A percentile compares a stretch with the other conserved stretches of the same genome.
Conservation (phyloP, 2,329 filamentous ascomycete species). For the Volutella citrinella region DNA sequence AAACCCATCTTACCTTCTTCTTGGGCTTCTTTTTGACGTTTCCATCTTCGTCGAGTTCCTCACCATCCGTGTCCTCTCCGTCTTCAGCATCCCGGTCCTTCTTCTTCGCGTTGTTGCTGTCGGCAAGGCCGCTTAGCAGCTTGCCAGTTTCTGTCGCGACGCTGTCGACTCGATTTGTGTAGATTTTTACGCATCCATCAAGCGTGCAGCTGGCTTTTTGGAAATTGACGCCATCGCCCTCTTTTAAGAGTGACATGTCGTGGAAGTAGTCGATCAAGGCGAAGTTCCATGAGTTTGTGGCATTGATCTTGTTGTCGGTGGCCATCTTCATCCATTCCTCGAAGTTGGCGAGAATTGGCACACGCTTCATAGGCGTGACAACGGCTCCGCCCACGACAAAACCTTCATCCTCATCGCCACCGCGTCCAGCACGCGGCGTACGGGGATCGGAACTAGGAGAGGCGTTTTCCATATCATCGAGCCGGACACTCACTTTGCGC, state of each 20-base stretch:
- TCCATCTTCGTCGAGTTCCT: slow-evolving; percentile 62
- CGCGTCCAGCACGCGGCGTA: slow-evolving; percentile 45
- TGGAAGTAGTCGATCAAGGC: slow-evolving; percentile 99
- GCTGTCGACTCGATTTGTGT: slow-evolving; percentile 96
- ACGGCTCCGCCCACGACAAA: slow-evolving; percentile 69
- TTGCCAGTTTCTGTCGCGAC: slow-evolving; percentile 97
- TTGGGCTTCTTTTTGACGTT: slow-evolving; percentile 60
- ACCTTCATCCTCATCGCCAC: slow-evolving; percentile 51
- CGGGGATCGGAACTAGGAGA: slow-evolving; percentile 53
- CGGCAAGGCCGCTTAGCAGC: slow-evolving; percentile 86
- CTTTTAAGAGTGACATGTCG: slow-evolving; percentile 95
- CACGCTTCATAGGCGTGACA: slow-evolving; percentile 92
- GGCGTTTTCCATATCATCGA: slow-evolving; percentile 56
- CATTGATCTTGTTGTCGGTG: slow-evolving; percentile 99
- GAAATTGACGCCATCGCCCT: slow-evolving; percentile 96
- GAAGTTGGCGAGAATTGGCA: slow-evolving; percentile 94
- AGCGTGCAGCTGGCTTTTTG: slow-evolving; percentile 97
- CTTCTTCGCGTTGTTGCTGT: slow-evolving; percentile 77
- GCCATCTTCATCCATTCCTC: slow-evolving; percentile 99
- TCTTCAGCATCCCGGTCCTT: slow-evolving; percentile 63
- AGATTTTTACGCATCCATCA: slow-evolving; percentile 98
- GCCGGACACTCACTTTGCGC: slow-evolving; percentile 60
- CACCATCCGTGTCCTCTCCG: slow-evolving; percentile 65
- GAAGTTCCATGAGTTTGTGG: slow-evolving; percentile 98
- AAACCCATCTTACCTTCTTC: slow-evolving; percentile 61